Base-by-base conservation (phyloP, 2,329 filamentous ascomycete species). In the Chrysosporium queenslandicum region DNA sequence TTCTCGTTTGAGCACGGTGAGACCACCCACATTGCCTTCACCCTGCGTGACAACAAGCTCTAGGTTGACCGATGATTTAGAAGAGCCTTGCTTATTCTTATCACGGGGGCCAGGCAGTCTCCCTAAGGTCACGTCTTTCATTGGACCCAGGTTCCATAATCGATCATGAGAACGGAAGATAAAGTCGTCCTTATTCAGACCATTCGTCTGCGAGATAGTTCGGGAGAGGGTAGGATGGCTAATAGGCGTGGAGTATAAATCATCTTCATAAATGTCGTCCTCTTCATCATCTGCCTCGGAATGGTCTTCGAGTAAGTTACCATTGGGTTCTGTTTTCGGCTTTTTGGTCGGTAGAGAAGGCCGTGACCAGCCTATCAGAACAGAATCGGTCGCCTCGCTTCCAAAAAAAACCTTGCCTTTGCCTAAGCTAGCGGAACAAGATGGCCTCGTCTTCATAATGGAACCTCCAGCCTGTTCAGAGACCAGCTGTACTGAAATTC, bases 301-400 rank as follows among this genome's bases (percentile, higher is more conserved):
- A n/a, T 45, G 30, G 16, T 52, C 51, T 37, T 18, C 41, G 12
- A 72, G 70, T 4, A 64, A 58, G 37, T 63, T 57, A 4, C 63
- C 51, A 16, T 54, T 67, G 37, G 74, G 61, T 72, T 79, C 50
- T 56, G 67, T 65, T 62, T 72, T 81, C 61, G 74, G 79, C 76
- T 60, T 82, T 47, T 78, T 78, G 2, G 74, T 60, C 55, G 81
- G 78, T 9, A 73, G 70, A 50, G 82, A 77, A 59, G 83, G 85
- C 56, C 79, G 78, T 34, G 79, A 81, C 85, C 89, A 96, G 20
- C 86, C 84, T 23, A 98, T 66, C 3, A 98, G 76, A 1, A 87
- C 67, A 0, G 91, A 94, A 59, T 97, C 87, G 7, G 82, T 79
- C 52, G 84, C 80, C 63, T 94, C 87, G 61, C 87, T 94, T 11